Evolutionary conservation across 2,329 filamentous ascomycete species (phyloP).

Genomic region (Pyrenophora tritici-repentis): DNA sequence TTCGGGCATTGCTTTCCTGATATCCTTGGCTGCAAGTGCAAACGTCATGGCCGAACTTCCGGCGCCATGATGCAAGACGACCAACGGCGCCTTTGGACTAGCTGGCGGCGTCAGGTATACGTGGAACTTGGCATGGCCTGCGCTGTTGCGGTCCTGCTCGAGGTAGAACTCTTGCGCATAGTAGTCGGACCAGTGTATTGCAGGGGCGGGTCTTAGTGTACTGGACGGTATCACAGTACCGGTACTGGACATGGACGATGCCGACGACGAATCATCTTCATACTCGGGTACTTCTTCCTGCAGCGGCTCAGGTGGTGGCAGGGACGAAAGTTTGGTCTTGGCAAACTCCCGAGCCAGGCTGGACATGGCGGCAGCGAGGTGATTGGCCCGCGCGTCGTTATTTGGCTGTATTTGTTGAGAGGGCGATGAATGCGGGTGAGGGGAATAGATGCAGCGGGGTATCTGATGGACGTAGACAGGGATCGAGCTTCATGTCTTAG

Average conservation of each 20-base stretch:
- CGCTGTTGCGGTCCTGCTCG: slow-evolving; percentile 47
- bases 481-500: slow-evolving; percentile 16
- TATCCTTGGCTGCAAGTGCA: slow-evolving; percentile 76
- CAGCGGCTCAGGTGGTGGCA: slow-evolving; percentile 59
- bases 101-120: slow-evolving; percentile 82
- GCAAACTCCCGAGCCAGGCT: slow-evolving; percentile 79
- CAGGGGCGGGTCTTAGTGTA: slow-evolving; percentile 64
- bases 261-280: slow-evolving; percentile 56
- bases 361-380: slow-evolving; percentile 63
- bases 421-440: slow-evolving; percentile 7
- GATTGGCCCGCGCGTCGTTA: slow-evolving; percentile 12
- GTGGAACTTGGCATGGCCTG: slow-evolving; percentile 69
- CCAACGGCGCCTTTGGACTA: slow-evolving; percentile 72
- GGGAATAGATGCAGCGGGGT: slow-evolving; percentile 8
- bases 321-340: slow-evolving; percentile 70
- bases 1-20: slow-evolving; percentile 74
- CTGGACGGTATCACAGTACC: slow-evolving; percentile 86
- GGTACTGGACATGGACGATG: slow-evolving; percentile 88
- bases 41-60: slow-evolving; percentile 94
- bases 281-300: slow-evolving; percentile 56
- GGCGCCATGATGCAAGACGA: slow-evolving; percentile 93
- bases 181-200: slow-evolving; percentile 83
- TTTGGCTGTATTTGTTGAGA: slow-evolving; percentile 12
- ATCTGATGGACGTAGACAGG: slow-evolving; percentile 14
- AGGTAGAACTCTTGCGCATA: slow-evolving; percentile 88